Evolutionary conservation across 768 basidiomycete species (phyloP), one percentile per base, ranked within the genome.

Genomic region (Phanerochaete sordida): DNA sequence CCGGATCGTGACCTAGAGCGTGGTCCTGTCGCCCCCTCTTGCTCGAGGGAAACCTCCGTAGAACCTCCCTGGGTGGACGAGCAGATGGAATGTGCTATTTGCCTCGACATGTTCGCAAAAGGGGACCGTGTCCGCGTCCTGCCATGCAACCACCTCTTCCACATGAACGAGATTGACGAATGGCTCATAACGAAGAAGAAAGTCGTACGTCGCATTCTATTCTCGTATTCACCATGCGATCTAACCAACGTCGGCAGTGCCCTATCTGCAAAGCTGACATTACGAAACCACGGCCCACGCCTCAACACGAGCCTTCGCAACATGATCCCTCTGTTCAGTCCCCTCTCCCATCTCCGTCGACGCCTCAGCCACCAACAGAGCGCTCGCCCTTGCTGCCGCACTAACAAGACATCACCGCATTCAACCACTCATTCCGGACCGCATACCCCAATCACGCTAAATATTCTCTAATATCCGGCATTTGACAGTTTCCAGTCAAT

Each of bases 111-210:
- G 62, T 98, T 98, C 66, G 84, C 77, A 43, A 86, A 86, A 68
- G 95, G 95, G 2, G 96, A 98, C 70, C 83, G 85, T 66, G 92
- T 98, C 45, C 84, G 95, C 65, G 91, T 95, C 54, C 71, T 98
- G 43, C 96, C 96, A 1, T 98, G 96, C 68, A 89, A 91, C 49
- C 96, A 98, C 71, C 86, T 98, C 56, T 98, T 97, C 75, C 96
- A 98, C 74, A 82, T 92, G 47, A 81, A 87, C 35, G 96, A 98
- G 71, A 84, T 97, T 39, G 93, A 95, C 70, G 82, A 88, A 64
- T 98, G 96, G 96, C 75, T 98, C 61, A 88, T 95, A 58, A 86
- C 90, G 62, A 84, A 92, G 72, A 93, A 95, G 79, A 97, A 97
- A 78, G 74, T 96, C 73, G 95, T 95, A 68, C 69, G 89, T 79